Evolutionary conservation across 108 stramenopile genomes (phyloP), one percentile per base, ranked within the genome.

Genomic region (Parietichytrium sp.): DNA sequence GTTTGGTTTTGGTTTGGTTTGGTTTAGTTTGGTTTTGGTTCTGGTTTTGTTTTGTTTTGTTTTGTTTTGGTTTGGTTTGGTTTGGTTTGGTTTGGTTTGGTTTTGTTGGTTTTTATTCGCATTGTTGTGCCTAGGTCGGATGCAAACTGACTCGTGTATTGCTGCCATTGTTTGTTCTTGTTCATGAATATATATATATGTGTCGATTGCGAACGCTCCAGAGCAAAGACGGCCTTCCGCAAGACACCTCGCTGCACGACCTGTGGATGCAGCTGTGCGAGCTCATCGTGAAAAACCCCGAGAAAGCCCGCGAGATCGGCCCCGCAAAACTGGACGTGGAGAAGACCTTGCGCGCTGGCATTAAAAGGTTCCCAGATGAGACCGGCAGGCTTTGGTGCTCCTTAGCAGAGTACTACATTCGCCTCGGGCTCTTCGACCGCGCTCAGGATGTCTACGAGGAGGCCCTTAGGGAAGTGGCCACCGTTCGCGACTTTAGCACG

Each of bases 391-490:
- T 99, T 16, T 99, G 96, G 96, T 94, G 93, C 72, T 87, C 93
- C 82, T 88, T 98, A 54, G 97, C 98, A 1, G 94, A 94, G 83
- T 93, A 92, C 54, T 93, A 95, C 89, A 93, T 96, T 80, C 93
- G 96, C 54, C 86, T 91, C 38, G 98, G 98, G 29, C 92, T 92
- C 83, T 98, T 99, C 85, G 97, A 98, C 79, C 72, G 93, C 86
- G 98, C 98, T 3, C 88, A 97, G 36, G 89, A 90, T 45, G 92
- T 99, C 3, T 98, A 97, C 83, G 98, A 99, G 87, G 98, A 98
- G 85, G 97, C 92, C 25, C 55, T 96, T 12, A 88, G 92, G 80
- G 77, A 86, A 26, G 95, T 95, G 51, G 87, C 86, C 29, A 91
- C 94, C n/a, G 96, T 98, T 4, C 91, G 96, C 7, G 98, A 99